Evolutionary conservation across 1,139 yeast species (phyloP), one percentile per base, ranked within the genome.

Genomic region (Saccharomyces uvarum): DNA sequence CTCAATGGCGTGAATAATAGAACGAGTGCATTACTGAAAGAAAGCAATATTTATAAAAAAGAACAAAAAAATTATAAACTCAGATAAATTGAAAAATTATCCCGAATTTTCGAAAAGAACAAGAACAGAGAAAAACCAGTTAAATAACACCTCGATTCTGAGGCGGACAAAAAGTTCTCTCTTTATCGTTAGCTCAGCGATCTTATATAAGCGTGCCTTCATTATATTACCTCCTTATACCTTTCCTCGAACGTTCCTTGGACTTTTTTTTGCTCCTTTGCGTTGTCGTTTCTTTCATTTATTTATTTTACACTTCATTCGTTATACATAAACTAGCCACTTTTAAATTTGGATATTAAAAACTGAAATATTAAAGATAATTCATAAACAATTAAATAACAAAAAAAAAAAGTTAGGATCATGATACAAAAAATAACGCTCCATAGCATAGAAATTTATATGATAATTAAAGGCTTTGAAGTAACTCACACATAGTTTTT

Each of bases 401-500:
- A 7, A 38, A 21, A 21, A 38, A 38, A 38, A 38, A 38, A 38
- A 33, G 31, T 28, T 33, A 14, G 44, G 26, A 38, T 38, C 44
- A 38, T 38, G 44, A 38, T 38, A 19, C 24, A 38, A 19, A 38
- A 38, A 33, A 14, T 6, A 13, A 31, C 9, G 21, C 13, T 11
- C 24, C 44, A 9, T 38, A 19, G n/a, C 26, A 38, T 7, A 38
- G 44, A 11, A 14, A 3, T 19, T 38, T 19, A 4, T 9, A 19
- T 24, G 9, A 16, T 38, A 24, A 19, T 4, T 38, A 4, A 6
- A 11, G 3, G 26, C 24, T 38, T 19, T 11, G 11, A 38, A 38
- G 44, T 19, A 38, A 4, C 13, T 41, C 16, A 73, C 32, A 73
- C 77, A 59, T 63, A 73, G 56, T 69, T 72, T 62, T 70, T 72